Percentiles rank a stretch among this genome's conserved stretches.
phyloP scores from a whole-genome alignment of 2,329 filamentous ascomycete species.

The Fusarium guadeloupense region DNA sequence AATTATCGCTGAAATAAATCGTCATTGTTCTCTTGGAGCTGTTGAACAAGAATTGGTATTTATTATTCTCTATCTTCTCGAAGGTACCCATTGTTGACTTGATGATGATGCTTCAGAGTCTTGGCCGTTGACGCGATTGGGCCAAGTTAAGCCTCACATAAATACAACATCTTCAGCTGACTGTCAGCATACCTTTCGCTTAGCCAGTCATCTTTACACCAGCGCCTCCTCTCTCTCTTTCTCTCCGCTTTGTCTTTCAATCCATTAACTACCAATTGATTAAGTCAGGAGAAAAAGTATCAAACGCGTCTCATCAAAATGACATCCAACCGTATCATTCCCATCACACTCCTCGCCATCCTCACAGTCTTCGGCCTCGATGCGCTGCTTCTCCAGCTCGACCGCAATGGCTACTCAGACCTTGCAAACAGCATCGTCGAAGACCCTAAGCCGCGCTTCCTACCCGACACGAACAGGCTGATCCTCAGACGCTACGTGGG shows the following conservation, averaged over 20 bases:
- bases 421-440: constrained; percentile 19
- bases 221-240: too few relatives aligned
- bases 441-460: constrained; percentile 26
- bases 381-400: constrained; percentile 34
- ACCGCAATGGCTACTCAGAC: constrained; percentile 35
- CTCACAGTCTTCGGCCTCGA: constrained; percentile 36
- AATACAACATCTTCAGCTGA: background rate
- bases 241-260: background rate
- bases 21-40: background rate
- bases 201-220: background rate
- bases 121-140: background rate
- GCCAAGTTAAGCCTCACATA: background rate
- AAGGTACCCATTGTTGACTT: background rate
- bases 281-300: background rate
- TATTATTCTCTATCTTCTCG: too few relatives aligned
- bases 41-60: background rate
- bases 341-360: constrained; percentile 24
- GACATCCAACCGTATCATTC: constrained; percentile 12
- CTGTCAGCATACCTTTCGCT: background rate
- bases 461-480: constrained; percentile 33
- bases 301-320: background rate
- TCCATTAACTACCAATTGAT: background rate
- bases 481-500: constrained; percentile 35
- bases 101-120: background rate
- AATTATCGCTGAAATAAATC: background rate